phyloP scores from a whole-genome alignment of 495 filamentous ascomycete genomes.

The Chaetomium tenue region DNA sequence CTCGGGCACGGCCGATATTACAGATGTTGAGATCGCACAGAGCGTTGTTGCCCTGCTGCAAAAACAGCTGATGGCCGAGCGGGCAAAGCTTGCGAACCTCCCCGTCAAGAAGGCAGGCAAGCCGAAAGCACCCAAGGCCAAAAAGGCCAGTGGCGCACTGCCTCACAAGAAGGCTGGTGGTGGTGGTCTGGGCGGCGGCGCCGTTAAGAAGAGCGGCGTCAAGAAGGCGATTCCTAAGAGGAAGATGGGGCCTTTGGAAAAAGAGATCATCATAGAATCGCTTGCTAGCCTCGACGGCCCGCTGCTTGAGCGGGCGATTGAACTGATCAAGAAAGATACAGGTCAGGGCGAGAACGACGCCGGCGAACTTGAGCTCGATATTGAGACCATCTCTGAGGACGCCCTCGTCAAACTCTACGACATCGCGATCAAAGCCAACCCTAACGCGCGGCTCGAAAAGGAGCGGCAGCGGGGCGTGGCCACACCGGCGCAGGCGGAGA shows the following conservation, averaged over 20 bases:
- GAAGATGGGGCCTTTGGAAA: constrained; percentile 67
- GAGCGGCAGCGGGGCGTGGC: constrained; percentile 31
- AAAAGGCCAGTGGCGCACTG: constrained; percentile 32
- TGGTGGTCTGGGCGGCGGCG: constrained; percentile 21
- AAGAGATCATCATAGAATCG: constrained; percentile 78
- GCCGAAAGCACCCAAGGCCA: constrained; percentile 42
- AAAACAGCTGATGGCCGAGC: constrained; percentile 50
- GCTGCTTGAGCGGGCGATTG: constrained; percentile 75
- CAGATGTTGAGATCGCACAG: constrained; percentile 56
- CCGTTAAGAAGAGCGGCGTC: constrained; percentile 32
- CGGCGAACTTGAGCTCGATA: constrained; percentile 87
- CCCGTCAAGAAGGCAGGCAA: constrained; percentile 40
- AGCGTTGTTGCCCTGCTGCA: constrained; percentile 48
- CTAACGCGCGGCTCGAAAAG: constrained; percentile 48
- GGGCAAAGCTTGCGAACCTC: constrained; percentile 42
- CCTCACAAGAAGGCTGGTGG: constrained; percentile 32
- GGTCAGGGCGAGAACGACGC: constrained; percentile 74
- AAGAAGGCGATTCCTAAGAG: constrained; percentile 55
- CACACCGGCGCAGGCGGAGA: constrained; percentile 35
- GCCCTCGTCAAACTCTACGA: constrained; percentile 73
- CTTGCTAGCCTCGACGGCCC: constrained; percentile 71
- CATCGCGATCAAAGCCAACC: constrained; percentile 68
- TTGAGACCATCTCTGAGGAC: constrained; percentile 74
- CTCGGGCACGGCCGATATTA: constrained; percentile 65
- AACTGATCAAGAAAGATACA: constrained; percentile 86